Evolutionary conservation across 2,329 filamentous ascomycete genomes (phyloP).

Genomic region (Coniochaeta sp.): DNA sequence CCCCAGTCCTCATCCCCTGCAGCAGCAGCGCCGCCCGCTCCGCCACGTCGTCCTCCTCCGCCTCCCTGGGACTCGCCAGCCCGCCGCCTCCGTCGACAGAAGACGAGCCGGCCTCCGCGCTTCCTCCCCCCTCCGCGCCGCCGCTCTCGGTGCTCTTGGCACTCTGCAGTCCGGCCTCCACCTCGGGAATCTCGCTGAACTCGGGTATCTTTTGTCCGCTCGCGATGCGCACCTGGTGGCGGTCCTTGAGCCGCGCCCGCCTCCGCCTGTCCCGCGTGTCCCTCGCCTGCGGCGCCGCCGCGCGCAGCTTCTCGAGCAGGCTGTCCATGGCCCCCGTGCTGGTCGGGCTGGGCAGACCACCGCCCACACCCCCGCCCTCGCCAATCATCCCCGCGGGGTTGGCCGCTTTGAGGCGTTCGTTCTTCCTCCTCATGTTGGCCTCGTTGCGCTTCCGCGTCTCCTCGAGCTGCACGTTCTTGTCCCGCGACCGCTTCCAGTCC

Average conservation of each 20-base stretch:
- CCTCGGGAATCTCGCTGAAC: slow-evolving; percentile 51
- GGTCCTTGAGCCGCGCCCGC: slow-evolving; percentile 81
- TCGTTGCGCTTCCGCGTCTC: slow-evolving; percentile 81
- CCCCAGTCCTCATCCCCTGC: slow-evolving; percentile 68
- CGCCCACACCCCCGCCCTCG: slow-evolving; percentile 28
- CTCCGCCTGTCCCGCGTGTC: slow-evolving; percentile 86
- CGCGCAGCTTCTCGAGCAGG: slow-evolving; percentile 86
- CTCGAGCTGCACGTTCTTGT: slow-evolving; percentile 83
- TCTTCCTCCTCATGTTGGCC: slow-evolving; percentile 86
- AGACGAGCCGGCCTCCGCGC: too few species aligned
- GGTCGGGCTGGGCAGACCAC: slow-evolving; percentile 55
- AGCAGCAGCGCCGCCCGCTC: slow-evolving; percentile 77
- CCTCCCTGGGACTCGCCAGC: slow-evolving; percentile 44
- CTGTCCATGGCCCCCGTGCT: slow-evolving; percentile 93
- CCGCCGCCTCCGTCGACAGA: slow-evolving; percentile 11
- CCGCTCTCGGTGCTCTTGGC: slow-evolving; percentile 23
- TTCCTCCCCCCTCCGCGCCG: slow-evolving; percentile 30
- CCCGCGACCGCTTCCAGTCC: slow-evolving; percentile 93
- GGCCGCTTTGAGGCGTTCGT: slow-evolving; percentile 53
- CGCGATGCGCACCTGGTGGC: slow-evolving; percentile 82
- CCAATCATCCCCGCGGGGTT: slow-evolving; percentile 34
- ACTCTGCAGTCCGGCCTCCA: slow-evolving; percentile 30
- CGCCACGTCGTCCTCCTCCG: slow-evolving; percentile 67
- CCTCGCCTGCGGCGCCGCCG: slow-evolving; percentile 81
- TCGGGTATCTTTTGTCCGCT: slow-evolving; percentile 87